These are phyloP conservation scores for Pezicula carpinea DNA, from an alignment of 2,329 filamentous ascomycete genomes.

Conservation along the genomic window DNA sequence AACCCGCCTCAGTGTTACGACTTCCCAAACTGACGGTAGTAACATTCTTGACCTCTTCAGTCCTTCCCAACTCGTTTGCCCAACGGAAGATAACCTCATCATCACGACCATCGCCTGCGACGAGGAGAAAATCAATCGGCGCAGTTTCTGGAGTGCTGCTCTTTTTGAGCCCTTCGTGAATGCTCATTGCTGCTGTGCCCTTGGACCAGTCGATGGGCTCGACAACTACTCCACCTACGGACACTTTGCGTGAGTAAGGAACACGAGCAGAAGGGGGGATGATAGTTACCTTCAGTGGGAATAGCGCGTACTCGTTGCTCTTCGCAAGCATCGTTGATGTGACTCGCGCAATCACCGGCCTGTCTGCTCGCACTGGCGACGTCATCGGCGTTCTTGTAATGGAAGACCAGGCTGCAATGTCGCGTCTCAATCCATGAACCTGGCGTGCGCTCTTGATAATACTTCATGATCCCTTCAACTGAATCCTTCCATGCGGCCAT, in stretches of 20 bases:
- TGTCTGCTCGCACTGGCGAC: constrained; percentile 69
- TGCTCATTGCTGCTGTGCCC: constrained; percentile 70
- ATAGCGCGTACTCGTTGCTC: constrained; percentile 80
- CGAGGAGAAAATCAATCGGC: constrained; percentile 77
- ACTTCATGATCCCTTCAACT: constrained; percentile 76
- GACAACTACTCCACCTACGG: constrained; percentile 64
- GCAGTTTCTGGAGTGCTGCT: constrained; percentile 30
- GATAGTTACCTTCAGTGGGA: constrained; percentile 54
- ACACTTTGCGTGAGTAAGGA: constrained; percentile 3
- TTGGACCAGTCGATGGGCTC: constrained; percentile 87
- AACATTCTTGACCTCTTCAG: constrained; percentile 60
- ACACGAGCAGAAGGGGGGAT: background rate
- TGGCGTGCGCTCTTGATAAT: constrained; percentile 86
- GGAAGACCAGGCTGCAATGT: constrained; percentile 88
- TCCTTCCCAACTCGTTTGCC: constrained; percentile 71
- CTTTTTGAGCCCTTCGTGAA: constrained; percentile 57
- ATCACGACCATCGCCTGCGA: constrained; percentile 85
- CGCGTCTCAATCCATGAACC: constrained; percentile 85
- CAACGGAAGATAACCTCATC: constrained; percentile 93
- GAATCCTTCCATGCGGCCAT: constrained; percentile 78
- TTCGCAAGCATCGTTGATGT: constrained; percentile 92
- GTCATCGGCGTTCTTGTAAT: constrained; percentile 80
- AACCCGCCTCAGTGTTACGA: constrained; percentile 81
- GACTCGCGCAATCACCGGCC: constrained; percentile 84
- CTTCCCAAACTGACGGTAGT: constrained; percentile 83